phyloP scores from a whole-genome alignment of 108 stramenopile genomes.

The Schizochytrium sp. region DNA sequence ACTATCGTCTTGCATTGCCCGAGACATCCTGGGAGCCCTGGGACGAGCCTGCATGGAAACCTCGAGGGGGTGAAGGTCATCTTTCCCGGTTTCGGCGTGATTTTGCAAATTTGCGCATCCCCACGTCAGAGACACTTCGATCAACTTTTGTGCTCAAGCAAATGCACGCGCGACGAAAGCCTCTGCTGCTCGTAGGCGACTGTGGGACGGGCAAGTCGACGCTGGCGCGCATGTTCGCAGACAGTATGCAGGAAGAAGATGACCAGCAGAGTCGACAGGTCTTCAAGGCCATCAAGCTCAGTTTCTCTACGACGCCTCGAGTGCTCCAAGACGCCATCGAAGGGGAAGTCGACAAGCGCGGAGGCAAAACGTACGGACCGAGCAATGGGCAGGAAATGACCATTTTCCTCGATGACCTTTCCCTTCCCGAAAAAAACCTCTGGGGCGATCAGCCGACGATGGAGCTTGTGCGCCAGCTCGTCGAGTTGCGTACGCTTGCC shows the following conservation, averaged over 20 bases:
- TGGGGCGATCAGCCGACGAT: slow-evolving; percentile 59
- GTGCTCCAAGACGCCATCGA: slow-evolving; percentile 42
- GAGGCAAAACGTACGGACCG: slow-evolving; percentile 48
- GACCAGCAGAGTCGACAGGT: neutral
- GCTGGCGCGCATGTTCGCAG: slow-evolving; percentile 44
- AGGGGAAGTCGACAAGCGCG: slow-evolving; percentile 56
- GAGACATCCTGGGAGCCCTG: slow-evolving; percentile 40
- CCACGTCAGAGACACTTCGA: slow-evolving; percentile 37
- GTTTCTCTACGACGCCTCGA: slow-evolving; percentile 32
- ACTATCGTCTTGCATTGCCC: neutral
- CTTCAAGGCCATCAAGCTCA: slow-evolving; percentile 43
- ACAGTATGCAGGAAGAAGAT: neutral
- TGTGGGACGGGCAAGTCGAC: slow-evolving; percentile 57
- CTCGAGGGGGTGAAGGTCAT: neutral
- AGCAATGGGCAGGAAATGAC: slow-evolving; percentile 44
- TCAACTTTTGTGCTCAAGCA: slow-evolving; percentile 32
- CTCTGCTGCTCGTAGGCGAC: slow-evolving; percentile 44
- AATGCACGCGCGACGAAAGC: slow-evolving; percentile 27
- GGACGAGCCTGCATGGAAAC: slow-evolving; percentile 28
- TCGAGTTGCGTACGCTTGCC: slow-evolving; percentile 33
- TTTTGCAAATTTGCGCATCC: slow-evolving; percentile 36
- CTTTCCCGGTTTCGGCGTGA: slow-evolving; percentile 15
- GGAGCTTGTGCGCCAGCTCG: slow-evolving; percentile 41
- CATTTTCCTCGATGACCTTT: slow-evolving; percentile 48
- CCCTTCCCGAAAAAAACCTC: slow-evolving; percentile 37